Evolutionary conservation across 2,329 filamentous ascomycete species (phyloP), one percentile per base, ranked within the genome.

Genomic region (Sclerotinia subarctica): DNA sequence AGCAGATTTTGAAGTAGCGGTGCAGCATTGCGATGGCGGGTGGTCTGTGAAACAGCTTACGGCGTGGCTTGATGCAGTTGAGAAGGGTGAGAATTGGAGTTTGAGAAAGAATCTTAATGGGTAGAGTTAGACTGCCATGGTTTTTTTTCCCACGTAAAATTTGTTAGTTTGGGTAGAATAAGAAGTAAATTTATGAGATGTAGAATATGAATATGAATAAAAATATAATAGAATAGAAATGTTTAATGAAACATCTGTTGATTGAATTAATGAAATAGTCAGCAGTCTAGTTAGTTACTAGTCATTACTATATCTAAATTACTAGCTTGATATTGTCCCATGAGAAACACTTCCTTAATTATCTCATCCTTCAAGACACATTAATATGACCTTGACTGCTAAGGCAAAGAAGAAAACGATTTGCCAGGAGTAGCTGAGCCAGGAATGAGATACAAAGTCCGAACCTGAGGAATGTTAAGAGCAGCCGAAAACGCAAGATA

Each of bases 1-100:
- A 66, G 70, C 70, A 4, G 78, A 81, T 60, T 79, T 81, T 63
- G 70, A 74, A 32, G 10, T 13, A 26, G 72, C 72, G 19, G 69
- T 75, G 29, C 58, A 69, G 32, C 57, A 62, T n/a, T 72, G 71
- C n/a, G 66, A 72, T 64, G 42, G 52, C 24, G 26, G 53, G 21
- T 66, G 21, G 53, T 35, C 19, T 24, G 24, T 46, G 35, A 64
- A 46, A 15, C 17, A 32, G 19, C 67, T 70, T 51, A 53, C 51
- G 17, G 24, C 17, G 15, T 70, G 69, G 69, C 59, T 70, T 21
- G 64, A 70, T 57, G 67, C 47, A 24, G 2, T 52, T 21, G 66
- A 70, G 35, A 64, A 67, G 32, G 67, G 63, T 1, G 51, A 66
- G 24, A 49, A 17, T 11, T 64, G 26, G 68, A 68, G 35, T 62